Base-by-base conservation (phyloP, 768 basidiomycete genomes). In the Termitomyces sp. region DNA sequence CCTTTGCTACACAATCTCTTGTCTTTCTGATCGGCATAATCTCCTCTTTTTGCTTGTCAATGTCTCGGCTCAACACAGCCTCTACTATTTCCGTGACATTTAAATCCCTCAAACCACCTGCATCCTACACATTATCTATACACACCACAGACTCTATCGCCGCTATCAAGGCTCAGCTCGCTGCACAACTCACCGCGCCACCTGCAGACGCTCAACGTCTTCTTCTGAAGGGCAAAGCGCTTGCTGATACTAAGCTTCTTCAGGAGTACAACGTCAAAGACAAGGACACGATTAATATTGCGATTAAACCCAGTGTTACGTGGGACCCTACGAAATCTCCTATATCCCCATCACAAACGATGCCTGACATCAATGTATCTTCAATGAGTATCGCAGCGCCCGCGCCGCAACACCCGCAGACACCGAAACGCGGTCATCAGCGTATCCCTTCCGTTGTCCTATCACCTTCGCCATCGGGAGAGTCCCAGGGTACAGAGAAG, bases 141-240 rank as follows among this genome's bases (percentile, higher is more conserved):
- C 85, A 87, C 52, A 83, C 86, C 40, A 89, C 93, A n/a, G 93
- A 97, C 71, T 84, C 94, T 55, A 85, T 99, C 74, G 75, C 83
- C 46, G 72, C 85, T 49, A 85, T 98, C 72, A 99, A 98, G 73
- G 69, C 81, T 2, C 86, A 85, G 63, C 86, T 98, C 60, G 83
- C 88, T 14, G 70, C 84, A 1, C 78, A 87, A 66, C 77, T 86
- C 34, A 76, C 78, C 53, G 92, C 92, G 0, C 95, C 95, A 0
- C 84, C 89, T 9, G 83, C 87, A 49, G 88, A 93, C 70, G 80
- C 83, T 36, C 96, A 97, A 73, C 81, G 97, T 3, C 83, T 98
- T 15, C 79, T 99, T 11, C 80, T 97, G 57, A 98, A 96, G 75
- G 97, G 97, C 60, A 99, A 99, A 73, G 94, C 90, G 0, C 83